Conservation (phyloP, 73 alveolate genomes). For the Durusdinium trenchii region DNA sequence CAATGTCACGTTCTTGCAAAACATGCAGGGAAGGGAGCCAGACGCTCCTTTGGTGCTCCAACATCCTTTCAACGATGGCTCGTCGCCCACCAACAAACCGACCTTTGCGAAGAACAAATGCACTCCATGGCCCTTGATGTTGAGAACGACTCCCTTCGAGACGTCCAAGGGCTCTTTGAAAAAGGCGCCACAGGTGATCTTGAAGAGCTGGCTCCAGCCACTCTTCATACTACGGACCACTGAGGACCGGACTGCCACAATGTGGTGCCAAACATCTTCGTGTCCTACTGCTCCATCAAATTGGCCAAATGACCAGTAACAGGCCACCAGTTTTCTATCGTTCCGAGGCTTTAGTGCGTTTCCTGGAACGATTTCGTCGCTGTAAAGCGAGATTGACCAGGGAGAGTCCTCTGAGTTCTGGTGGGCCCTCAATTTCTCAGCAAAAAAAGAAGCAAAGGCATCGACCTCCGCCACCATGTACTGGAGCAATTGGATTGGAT, state of each 20-base stretch:
- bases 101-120: background rate
- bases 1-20: background rate
- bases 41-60: background rate
- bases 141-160: background rate
- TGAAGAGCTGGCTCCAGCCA: conserved; percentile 1
- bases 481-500: background rate
- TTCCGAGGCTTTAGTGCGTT: background rate
- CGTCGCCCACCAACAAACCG: background rate
- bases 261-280: background rate
- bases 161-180: background rate
- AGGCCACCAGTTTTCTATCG: background rate
- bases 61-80: background rate
- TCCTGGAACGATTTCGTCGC: background rate
- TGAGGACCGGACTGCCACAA: background rate
- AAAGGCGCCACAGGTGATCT: background rate
- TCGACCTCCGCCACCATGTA: background rate
- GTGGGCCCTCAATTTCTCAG: background rate
- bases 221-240: background rate
- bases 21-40: background rate
- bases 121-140: background rate
- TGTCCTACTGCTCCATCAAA: background rate
- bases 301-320: background rate
- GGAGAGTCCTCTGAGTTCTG: background rate
- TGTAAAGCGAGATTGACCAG: background rate
- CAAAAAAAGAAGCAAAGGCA: background rate